Base-by-base conservation (phyloP, 2,329 filamentous ascomycete species). In the Aureobasidium sp. region DNA sequence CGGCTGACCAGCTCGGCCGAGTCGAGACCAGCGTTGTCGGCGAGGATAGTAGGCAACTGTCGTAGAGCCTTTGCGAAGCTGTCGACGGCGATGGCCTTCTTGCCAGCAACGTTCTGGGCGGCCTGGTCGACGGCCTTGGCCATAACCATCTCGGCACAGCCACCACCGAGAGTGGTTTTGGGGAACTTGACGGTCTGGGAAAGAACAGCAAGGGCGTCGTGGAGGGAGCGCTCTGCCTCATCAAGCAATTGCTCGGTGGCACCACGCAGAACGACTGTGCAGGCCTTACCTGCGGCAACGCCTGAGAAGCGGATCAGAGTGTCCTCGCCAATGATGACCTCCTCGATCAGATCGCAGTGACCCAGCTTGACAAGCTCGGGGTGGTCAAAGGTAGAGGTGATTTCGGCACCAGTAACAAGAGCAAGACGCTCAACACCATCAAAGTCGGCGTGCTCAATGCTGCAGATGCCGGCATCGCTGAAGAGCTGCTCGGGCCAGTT, bases 401-500 rank as follows among this genome's bases (percentile, higher is more conserved):
- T 99, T 78, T 99, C 94, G 70, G 93, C 94, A 65, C 94, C 94
- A 6, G 94, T 99, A 48, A 99, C 94, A 56, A 99, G 82, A 11
- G 94, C 93, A 69, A 99, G 78, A 47, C 94, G 85, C 81, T 99
- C 94, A 67, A 99, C 95, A 66, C 94, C 94, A 73, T 99, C 94
- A 72, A 99, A 99, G 78, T 99, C 94, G 67, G 94, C 94, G 75
- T 99, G 94, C 80, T 99, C 94, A 69, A 99, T 99, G 31, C 91
- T 96, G 82, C 96, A 90, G 77, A 99, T 97, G 65, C 94, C 94
- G 8, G 92, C 93, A 75, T 99, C 94, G 39, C 93, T 91, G 73
- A 99, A 99, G 50, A 99, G 87, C 78, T 99, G 94, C 78, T 99
- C 94, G 6, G 94, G 94, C 94, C 94, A 99, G 82, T 99, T 99